A percentile compares a stretch with the other conserved stretches of the same genome.
phyloP scores from a whole-genome alignment of 257 asterid species.

The Phtheirospermum japonicum region DNA sequence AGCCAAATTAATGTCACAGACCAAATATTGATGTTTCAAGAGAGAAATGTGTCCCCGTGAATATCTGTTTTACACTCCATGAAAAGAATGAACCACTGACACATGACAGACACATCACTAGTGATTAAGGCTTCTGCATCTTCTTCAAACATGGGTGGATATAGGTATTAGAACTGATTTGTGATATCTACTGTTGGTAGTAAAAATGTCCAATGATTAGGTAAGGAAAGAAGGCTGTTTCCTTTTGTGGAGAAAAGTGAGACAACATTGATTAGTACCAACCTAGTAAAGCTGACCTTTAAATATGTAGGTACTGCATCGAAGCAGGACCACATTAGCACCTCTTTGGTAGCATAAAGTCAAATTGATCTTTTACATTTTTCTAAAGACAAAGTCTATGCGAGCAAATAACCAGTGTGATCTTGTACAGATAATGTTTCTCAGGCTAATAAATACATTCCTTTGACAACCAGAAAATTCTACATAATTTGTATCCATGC shows the following conservation, averaged over 20 bases:
- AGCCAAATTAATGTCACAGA: not conserved
- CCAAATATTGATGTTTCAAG: not conserved
- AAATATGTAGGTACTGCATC: not conserved
- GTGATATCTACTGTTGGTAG: not conserved
- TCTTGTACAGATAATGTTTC: not conserved
- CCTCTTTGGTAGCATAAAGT: not conserved
- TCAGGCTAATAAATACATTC: slow-evolving; percentile 3
- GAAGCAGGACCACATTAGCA: not conserved
- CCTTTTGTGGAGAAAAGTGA: not conserved
- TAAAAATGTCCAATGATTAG: not conserved
- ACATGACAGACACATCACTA: not conserved
- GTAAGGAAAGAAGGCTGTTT: not conserved
- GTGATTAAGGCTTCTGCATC: not conserved
- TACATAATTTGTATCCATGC: not conserved
- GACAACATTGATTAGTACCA: not conserved
- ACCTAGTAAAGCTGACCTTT: not conserved
- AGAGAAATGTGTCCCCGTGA: not conserved
- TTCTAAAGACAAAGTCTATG: not conserved
- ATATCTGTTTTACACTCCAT: not conserved
- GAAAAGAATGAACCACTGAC: not conserved
- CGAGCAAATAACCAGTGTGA: slow-evolving; percentile 19
- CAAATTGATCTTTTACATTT: not conserved
- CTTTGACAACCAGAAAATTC: slow-evolving; percentile 7
- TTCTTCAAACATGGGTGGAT: not conserved
- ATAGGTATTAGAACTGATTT: not conserved